Percentiles rank a stretch among this genome's conserved stretches.
These are phyloP conservation scores for Scenedesmus sp. DNA, from an alignment of 163 green algal genomes.

Conservation along the genomic window DNA sequence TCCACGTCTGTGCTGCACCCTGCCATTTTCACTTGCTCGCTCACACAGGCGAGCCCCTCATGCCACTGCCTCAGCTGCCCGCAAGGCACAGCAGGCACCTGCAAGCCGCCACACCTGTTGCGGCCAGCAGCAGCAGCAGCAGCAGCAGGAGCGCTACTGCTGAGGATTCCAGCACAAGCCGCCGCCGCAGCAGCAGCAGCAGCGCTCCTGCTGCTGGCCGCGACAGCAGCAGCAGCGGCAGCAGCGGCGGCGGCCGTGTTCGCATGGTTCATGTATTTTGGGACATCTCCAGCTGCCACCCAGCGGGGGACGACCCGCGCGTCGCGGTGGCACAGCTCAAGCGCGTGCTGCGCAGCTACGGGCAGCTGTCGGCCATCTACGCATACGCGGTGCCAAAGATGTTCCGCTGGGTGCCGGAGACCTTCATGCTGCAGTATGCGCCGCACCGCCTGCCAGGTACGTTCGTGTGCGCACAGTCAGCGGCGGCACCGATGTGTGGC, in stretches of 20 bases:
- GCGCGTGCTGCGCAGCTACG: background rate
- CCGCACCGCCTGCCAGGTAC: no score
- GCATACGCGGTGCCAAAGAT: no score
- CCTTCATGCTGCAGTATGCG: no score
- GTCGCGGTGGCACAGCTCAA: conserved; percentile 18
- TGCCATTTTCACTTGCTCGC: background rate
- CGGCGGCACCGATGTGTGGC: no score
- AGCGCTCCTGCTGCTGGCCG: background rate
- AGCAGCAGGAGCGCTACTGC: no score
- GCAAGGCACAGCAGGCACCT: background rate
- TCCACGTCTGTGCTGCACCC: background rate
- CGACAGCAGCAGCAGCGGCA: conserved; percentile 21
- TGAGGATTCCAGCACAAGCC: no score
- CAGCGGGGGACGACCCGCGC: conserved; percentile 29
- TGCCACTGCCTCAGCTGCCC: background rate
- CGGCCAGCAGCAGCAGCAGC: background rate
- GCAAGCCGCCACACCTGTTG: background rate
- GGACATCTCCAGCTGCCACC: conserved; percentile 51
- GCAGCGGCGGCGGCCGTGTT: background rate
- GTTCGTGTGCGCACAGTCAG: no score
- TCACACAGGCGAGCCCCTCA: background rate
- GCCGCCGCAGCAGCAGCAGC: conserved; percentile 1
- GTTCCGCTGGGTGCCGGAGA: background rate
- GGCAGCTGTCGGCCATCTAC: no score
- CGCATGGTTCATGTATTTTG: conserved; percentile 42